phyloP scores from a whole-genome alignment of 345 rosid species.

The Cardamine chenopodiifolia region DNA sequence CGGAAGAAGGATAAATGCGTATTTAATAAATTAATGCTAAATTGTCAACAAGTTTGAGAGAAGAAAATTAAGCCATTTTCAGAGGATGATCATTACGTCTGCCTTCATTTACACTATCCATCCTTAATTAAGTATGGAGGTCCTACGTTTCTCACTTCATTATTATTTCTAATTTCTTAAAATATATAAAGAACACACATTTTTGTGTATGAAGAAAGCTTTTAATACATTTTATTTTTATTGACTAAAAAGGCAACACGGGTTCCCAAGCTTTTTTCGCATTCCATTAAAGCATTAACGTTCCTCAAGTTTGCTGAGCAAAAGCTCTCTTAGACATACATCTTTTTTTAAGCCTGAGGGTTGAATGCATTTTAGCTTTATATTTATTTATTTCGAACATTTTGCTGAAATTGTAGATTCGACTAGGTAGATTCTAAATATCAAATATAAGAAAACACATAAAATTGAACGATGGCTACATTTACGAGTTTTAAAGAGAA shows the following conservation, averaged over 20 bases:
- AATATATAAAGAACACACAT: constrained; percentile 19
- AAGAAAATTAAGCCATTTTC: constrained; percentile 11
- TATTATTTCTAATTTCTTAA: constrained; percentile 21
- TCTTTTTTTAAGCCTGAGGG: not conserved
- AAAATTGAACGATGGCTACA: not conserved
- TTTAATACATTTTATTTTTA: constrained; percentile 24
- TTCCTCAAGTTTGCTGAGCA: constrained; percentile 10
- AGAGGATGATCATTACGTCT: constrained; percentile 35
- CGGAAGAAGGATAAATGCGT: not conserved
- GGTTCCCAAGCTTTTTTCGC: not conserved
- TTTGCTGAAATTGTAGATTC: not conserved
- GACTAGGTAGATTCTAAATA: not conserved
- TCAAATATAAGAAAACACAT: not conserved
- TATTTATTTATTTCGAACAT: not conserved
- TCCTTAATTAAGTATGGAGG: constrained; percentile 16
- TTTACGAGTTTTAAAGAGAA: not conserved
- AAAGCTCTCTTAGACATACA: not conserved
- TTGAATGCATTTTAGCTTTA: not conserved
- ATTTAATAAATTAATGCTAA: constrained; percentile 1
- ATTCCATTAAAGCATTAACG: constrained; percentile 22
- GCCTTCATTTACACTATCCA: constrained; percentile 27
- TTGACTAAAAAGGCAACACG: constrained; percentile 30
- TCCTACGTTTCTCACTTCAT: constrained; percentile 38
- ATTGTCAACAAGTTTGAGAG: constrained; percentile 7
- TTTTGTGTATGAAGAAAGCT: constrained; percentile 27